phyloP scores from a whole-genome alignment of 306 rosid genomes.

The Dryas alaskensis region DNA sequence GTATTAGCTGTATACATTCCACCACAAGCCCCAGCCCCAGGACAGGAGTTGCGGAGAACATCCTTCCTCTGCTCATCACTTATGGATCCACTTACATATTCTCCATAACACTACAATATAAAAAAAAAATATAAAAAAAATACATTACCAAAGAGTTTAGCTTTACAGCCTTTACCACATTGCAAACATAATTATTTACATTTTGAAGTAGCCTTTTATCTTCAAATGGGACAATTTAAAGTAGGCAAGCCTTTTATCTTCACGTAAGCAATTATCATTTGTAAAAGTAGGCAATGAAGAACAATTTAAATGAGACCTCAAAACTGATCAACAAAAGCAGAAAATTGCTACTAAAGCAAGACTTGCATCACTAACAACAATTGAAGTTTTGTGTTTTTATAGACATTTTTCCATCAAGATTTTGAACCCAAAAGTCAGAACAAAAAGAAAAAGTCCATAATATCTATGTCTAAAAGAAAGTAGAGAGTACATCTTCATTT shows the following conservation, averaged over 20 bases:
- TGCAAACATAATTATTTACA: neutral
- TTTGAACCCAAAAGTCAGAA: neutral
- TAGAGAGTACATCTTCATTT: neutral
- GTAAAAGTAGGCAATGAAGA: neutral
- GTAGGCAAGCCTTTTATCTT: neutral
- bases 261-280: neutral
- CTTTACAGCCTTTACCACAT: neutral
- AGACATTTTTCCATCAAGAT: neutral
- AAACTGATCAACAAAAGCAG: neutral
- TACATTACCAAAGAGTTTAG: neutral
- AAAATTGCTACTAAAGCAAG: neutral
- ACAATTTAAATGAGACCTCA: neutral
- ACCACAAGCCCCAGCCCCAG: conserved; percentile 99
- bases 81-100: conserved; percentile 84
- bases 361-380: neutral
- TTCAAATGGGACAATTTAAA: neutral
- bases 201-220: neutral
- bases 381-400: neutral
- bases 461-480: neutral
- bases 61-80: conserved; percentile 61
- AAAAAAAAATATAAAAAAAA: neutral
- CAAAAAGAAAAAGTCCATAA: neutral
- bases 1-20: conserved; percentile 99
- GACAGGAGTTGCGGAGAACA: conserved; percentile 80
- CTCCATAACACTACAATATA: conserved; percentile 73